Evolutionary conservation across 208 protist genomes (phyloP).

Genomic region (Leptomonas pyrrhocoris): DNA sequence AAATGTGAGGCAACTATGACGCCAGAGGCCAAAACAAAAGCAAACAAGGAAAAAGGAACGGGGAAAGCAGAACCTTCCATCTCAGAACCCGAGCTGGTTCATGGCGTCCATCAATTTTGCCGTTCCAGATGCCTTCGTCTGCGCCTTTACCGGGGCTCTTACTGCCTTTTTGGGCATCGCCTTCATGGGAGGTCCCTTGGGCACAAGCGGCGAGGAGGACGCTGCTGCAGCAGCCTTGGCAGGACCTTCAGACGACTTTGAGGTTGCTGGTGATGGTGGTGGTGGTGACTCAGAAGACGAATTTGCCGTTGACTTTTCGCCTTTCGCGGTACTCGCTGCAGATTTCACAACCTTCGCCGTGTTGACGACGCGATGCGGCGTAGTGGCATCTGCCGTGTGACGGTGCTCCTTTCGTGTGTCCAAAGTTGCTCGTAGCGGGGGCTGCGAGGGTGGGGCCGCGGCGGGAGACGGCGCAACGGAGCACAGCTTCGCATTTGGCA

Average conservation of each 20-base stretch:
- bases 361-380: no score
- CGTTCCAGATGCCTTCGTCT: constrained; percentile 5
- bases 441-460: no score
- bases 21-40: neutral
- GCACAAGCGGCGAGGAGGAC: neutral
- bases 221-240: neutral
- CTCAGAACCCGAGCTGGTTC: constrained; percentile 49
- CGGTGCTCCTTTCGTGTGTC: no score
- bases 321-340: no score
- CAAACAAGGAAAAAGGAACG: neutral
- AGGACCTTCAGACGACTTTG: neutral
- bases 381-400: no score
- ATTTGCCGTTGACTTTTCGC: no score
- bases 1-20: neutral
- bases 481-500: neutral
- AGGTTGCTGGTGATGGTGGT: neutral
- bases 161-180: constrained; percentile 7
- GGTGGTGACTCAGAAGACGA: no score
- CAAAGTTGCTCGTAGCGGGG: no score
- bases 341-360: no score
- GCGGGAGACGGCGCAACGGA: neutral
- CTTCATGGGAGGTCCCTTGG: constrained; percentile 1
- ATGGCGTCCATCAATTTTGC: constrained; percentile 51
- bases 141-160: constrained; percentile 7
- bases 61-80: neutral